Base-by-base conservation (phyloP, 108 stramenopile species). In the Fragilaria crotonensis region DNA sequence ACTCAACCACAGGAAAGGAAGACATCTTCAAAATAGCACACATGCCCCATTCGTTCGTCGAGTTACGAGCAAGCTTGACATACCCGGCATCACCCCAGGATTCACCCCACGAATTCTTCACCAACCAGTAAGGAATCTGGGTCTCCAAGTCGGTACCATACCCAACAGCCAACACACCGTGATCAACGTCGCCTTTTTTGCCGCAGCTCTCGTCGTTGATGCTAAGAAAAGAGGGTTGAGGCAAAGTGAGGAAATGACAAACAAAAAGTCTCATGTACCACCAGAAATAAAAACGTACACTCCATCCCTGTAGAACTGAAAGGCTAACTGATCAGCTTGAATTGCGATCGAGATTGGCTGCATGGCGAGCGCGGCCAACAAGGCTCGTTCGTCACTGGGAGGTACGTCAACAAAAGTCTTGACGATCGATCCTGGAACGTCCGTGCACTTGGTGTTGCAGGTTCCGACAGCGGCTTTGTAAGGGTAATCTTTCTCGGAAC, bases 221-320 rank as follows among this genome's bases (percentile, higher is more conserved):
- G 26, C 36, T 41, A 11, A 7, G 14, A 41, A 41, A 14, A 11
- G 36, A 7, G 14, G 36, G 14, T 11, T 41, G 14, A 41, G 14
- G 14, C 14, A 11, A n/a, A n/a, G 14, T 41, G 7, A 41, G 14
- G 36, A 11, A 14, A 11, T 7, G 14, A 14, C 36, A 7, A 41
- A 41, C 11, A 41, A 41, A 14, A 7, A 41, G 7, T 41, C 36
- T 41, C 14, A 11, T 41, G 7, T 41, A 11, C 14, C 14, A 41
- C 36, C 7, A 11, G 14, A 14, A 41, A 41, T 11, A 11, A 41
- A 11, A 11, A 41, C 36, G 7, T 41, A 41, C 36, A 98, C 94
- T n/a, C 98, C 98, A 18, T 59, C 63, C 60, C 79, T 89, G 85
- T 98, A 98, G 59, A 98, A 94, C 76, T 97, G 96, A 59, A 97